Percentiles rank a stretch among this genome's conserved stretches.
Evolutionary conservation across 2,329 filamentous ascomycete species (phyloP).

Genomic region (Calonectria naviculata): DNA sequence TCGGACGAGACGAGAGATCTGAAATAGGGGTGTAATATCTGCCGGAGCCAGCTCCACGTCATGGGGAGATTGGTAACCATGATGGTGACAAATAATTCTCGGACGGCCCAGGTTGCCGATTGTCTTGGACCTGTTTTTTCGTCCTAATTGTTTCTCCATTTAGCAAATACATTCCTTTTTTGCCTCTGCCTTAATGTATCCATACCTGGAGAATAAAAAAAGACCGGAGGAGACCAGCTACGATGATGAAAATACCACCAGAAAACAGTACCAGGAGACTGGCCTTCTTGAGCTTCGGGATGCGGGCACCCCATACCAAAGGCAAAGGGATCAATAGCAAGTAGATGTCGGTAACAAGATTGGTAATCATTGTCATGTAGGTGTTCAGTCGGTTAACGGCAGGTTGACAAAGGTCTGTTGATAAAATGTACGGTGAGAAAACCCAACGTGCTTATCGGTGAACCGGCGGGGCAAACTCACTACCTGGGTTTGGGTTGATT

Average conservation of each 20-base stretch:
- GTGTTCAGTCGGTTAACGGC: background rate
- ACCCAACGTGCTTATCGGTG: too few species aligned
- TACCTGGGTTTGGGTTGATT: slow-evolving; percentile 12
- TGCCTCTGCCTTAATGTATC: too few species aligned
- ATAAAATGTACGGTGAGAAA: background rate
- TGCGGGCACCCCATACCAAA: background rate
- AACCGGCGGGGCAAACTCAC: background rate
- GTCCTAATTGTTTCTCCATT: background rate
- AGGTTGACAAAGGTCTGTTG: slow-evolving; percentile 7
- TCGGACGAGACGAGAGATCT: background rate
- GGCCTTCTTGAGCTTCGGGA: background rate
- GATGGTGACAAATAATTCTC: background rate
- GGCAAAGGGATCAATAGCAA: background rate
- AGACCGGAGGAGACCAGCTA: background rate
- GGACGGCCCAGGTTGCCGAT: background rate
- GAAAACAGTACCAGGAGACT: background rate
- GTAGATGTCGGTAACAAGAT: background rate
- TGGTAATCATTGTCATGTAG: background rate
- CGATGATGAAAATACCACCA: slow-evolving; percentile 6
- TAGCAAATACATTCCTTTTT: too few species aligned
- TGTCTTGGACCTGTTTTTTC: background rate
- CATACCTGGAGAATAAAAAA: background rate
- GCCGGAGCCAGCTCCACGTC: background rate
- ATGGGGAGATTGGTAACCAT: background rate
- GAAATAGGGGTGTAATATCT: background rate